A percentile compares a stretch with the other conserved stretches of the same genome.
phyloP scores from a whole-genome alignment of 441 rosid species.

The Populus trichocarpa region DNA sequence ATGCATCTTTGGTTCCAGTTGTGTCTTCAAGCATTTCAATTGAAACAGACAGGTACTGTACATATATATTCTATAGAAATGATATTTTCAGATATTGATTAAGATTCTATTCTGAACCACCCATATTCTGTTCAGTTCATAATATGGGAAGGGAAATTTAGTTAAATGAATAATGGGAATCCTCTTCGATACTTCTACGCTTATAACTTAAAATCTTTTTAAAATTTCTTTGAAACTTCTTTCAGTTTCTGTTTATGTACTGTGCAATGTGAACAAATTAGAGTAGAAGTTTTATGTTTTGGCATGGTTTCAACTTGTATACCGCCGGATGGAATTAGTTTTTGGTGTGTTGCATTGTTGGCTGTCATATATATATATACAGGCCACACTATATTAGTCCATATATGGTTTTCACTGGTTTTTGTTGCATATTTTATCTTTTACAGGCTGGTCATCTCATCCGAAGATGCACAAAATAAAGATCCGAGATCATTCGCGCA shows the following conservation, averaged over 20 bases:
- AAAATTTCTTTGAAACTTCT: too few species aligned
- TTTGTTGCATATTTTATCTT: background rate
- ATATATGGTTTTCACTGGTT: background rate
- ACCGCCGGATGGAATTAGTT: background rate
- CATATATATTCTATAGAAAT: background rate
- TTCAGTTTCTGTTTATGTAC: background rate
- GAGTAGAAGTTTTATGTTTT: background rate
- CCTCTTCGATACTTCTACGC: background rate
- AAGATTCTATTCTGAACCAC: background rate
- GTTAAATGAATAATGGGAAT: background rate
- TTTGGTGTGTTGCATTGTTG: background rate
- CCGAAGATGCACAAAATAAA: constrained; percentile 51
- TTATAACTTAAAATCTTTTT: background rate
- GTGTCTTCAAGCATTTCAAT: constrained; percentile 45
- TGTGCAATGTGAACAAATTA: background rate
- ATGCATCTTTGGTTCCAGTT: constrained; percentile 39
- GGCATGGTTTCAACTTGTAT: background rate
- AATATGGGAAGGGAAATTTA: too few species aligned
- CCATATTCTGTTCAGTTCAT: background rate
- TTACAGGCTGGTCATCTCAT: constrained; percentile 50
- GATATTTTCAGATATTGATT: background rate
- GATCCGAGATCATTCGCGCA: constrained; percentile 58
- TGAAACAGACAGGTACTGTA: constrained; percentile 68
- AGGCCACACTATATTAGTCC: background rate
- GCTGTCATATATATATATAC: background rate